Percentiles rank a stretch among this genome's conserved stretches.
Evolutionary conservation across 225 moss, liverwort and hornwort genomes (phyloP).

Genomic region (Pseudisothecium myosuroides): DNA sequence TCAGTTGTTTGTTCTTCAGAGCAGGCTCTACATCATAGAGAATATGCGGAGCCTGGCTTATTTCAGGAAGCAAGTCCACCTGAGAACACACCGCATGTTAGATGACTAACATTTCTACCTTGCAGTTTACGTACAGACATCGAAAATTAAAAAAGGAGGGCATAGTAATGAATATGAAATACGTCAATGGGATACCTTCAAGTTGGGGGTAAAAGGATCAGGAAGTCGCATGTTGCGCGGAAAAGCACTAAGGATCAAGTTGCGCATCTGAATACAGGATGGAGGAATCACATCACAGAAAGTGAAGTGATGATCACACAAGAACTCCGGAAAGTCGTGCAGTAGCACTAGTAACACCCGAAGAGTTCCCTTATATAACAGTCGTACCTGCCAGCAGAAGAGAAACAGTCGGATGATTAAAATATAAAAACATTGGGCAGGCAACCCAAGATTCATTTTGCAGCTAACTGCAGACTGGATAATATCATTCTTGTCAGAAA

Average conservation of each 20-base stretch:
- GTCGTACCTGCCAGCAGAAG: conserved; percentile 52
- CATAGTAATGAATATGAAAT: not conserved
- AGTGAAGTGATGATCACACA: conserved; percentile 98
- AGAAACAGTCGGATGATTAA: not conserved
- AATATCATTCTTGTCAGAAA: not conserved
- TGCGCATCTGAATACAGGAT: conserved; percentile 99
- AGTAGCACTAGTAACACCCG: conserved; percentile 88
- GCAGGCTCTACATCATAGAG: conserved; percentile 90
- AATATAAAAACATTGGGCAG: not conserved
- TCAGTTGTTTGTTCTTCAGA: conserved; percentile 83
- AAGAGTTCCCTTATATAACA: conserved; percentile 90
- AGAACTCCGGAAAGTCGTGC: conserved; percentile 96
- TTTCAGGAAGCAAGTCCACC: conserved; percentile 98
- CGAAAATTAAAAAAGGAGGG: not conserved
- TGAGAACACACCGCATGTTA: conserved; percentile 15
- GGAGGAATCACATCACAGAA: conserved; percentile 99
- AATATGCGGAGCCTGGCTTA: conserved; percentile 88
- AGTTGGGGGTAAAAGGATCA: conserved; percentile 91
- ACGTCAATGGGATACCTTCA: conserved; percentile 50
- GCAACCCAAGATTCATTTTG: not conserved
- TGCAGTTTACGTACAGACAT: not conserved
- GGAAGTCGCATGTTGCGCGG: conserved; percentile 97
- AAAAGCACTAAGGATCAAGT: conserved; percentile 96
- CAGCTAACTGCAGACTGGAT: not conserved
- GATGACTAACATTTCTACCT: not conserved